phyloP scores from a whole-genome alignment of 2,329 filamentous ascomycete genomes.

The Alternaria triticina region DNA sequence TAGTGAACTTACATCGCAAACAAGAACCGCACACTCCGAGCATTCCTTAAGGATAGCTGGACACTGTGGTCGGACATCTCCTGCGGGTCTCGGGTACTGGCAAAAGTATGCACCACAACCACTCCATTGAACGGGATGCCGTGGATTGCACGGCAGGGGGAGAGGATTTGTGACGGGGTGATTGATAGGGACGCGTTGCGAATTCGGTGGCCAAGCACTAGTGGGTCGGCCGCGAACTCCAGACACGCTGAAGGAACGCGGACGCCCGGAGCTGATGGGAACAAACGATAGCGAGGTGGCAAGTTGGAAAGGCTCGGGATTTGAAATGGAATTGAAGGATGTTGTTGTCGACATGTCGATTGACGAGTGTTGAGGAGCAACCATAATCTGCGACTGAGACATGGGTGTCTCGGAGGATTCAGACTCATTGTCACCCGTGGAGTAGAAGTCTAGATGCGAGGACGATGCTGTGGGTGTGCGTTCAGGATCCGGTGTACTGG shows the following conservation, averaged over 20 bases:
- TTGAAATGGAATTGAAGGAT: slow-evolving; percentile 32
- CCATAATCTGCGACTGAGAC: slow-evolving; percentile 45
- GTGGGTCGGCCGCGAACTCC: slow-evolving; percentile 44
- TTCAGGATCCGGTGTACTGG: slow-evolving; percentile 30
- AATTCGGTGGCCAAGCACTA: slow-evolving; percentile 32
- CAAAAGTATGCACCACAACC: slow-evolving; percentile 53
- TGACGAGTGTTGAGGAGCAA: slow-evolving; percentile 30
- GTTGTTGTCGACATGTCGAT: slow-evolving; percentile 40
- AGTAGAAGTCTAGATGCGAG: slow-evolving; percentile 29
- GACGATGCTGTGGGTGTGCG: slow-evolving; percentile 32
- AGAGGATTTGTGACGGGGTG: slow-evolving; percentile 41
- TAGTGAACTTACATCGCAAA: slow-evolving; percentile 48
- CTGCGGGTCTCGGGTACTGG: slow-evolving; percentile 46
- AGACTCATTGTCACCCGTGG: slow-evolving; percentile 32
- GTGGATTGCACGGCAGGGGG: slow-evolving; percentile 48
- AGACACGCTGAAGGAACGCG: slow-evolving; percentile 47
- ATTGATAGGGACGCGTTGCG: slow-evolving; percentile 31
- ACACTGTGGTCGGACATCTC: slow-evolving; percentile 48
- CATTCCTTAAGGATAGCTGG: slow-evolving; percentile 48
- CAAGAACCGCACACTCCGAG: slow-evolving; percentile 47
- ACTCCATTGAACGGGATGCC: slow-evolving; percentile 53
- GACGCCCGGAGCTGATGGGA: slow-evolving; percentile 43
- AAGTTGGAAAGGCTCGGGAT: slow-evolving; percentile 31
- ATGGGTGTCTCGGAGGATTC: slow-evolving; percentile 38
- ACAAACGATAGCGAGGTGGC: slow-evolving; percentile 36